Conservation (phyloP, 805 yeast genomes). For the Cyberlindnera americana region DNA sequence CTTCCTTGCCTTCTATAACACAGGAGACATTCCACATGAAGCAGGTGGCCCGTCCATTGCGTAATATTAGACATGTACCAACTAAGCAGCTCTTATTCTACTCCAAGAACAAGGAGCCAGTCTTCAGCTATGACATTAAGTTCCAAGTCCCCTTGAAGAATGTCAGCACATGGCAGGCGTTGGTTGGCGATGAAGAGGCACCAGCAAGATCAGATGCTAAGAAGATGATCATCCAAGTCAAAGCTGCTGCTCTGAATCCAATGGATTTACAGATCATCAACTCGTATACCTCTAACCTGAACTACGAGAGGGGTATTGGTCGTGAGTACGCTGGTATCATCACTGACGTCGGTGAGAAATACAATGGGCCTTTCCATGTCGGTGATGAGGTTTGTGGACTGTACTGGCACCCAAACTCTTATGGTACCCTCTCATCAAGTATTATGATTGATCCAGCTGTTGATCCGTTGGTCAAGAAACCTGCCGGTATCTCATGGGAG, state of each 20-base stretch:
- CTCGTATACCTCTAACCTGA: slow-evolving; percentile 47
- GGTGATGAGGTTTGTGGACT: slow-evolving; percentile 70
- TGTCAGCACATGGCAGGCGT: slow-evolving; percentile 1
- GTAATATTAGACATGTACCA: slow-evolving; percentile 50
- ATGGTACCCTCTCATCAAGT: slow-evolving; percentile 58
- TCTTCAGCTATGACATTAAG: slow-evolving; percentile 51
- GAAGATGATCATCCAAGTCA: slow-evolving; percentile 54
- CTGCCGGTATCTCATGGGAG: slow-evolving; percentile 41
- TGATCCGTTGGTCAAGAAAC: slow-evolving; percentile 47
- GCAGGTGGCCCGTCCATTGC: slow-evolving; percentile 43
- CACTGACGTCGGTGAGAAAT: slow-evolving; percentile 49
- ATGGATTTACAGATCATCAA: slow-evolving; percentile 59
- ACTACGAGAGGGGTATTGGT: slow-evolving; percentile 62
- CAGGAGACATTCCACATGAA: slow-evolving; percentile 19
- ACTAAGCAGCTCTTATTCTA: slow-evolving; percentile 43
- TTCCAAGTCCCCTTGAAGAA: slow-evolving; percentile 45
- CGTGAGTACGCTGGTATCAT: slow-evolving; percentile 66
- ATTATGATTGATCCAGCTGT: slow-evolving; percentile 49
- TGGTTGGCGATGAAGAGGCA: not conserved
- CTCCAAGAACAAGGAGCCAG: slow-evolving; percentile 35
- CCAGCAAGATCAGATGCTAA: slow-evolving; percentile 23
- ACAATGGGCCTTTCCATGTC: slow-evolving; percentile 33
- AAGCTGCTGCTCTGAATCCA: slow-evolving; percentile 61
- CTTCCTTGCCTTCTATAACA: slow-evolving; percentile 11
- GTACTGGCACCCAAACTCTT: slow-evolving; percentile 46